Percentiles rank a stretch among this genome's conserved stretches.
Conservation (phyloP, 2,329 filamentous ascomycete genomes). For the Elsinoe ampelina region DNA sequence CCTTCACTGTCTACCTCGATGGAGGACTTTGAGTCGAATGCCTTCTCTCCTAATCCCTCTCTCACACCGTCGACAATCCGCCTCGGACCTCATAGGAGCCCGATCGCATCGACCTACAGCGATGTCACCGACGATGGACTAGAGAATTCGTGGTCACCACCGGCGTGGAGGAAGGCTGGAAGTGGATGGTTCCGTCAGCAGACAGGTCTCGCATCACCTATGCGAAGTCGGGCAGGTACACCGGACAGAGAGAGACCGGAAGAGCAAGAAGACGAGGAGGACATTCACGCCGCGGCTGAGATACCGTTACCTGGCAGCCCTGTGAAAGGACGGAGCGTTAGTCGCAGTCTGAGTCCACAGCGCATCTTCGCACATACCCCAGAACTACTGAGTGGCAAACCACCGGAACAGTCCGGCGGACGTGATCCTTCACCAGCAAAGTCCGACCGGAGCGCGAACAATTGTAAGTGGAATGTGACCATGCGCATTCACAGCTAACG, state of each 20-base stretch:
- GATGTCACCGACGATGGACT: slow-evolving; percentile 34
- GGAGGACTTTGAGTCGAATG: slow-evolving; percentile 52
- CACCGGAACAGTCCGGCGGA: slow-evolving; percentile 7
- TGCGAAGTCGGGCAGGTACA: slow-evolving; percentile 38
- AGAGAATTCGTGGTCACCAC: slow-evolving; percentile 55
- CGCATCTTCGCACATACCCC: slow-evolving; percentile 5
- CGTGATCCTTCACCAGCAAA: slow-evolving; percentile 13
- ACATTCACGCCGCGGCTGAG: slow-evolving; percentile 24
- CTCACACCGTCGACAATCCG: slow-evolving; percentile 57
- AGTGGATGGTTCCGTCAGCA: slow-evolving; percentile 49
- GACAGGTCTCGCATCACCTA: slow-evolving; percentile 19
- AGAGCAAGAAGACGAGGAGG: slow-evolving; percentile 40
- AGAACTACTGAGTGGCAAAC: slow-evolving; percentile 13
- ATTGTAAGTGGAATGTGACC: slow-evolving; percentile 25
- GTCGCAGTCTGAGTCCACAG: slow-evolving; percentile 20
- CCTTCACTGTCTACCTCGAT: slow-evolving; percentile 51
- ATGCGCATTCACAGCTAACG: slow-evolving; percentile 14
- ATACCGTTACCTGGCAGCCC: slow-evolving; percentile 53
- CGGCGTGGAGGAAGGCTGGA: slow-evolving; percentile 52
- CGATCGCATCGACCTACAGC: slow-evolving; percentile 36
- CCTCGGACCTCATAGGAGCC: slow-evolving; percentile 19
- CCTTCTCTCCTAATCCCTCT: slow-evolving; percentile 44
- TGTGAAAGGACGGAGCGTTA: slow-evolving; percentile 28
- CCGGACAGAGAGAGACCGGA: slow-evolving; percentile 51
- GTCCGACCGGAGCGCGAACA: slow-evolving; percentile 20